Evolutionary conservation across 1,139 yeast genomes (phyloP), one percentile per base, ranked within the genome.

Genomic region (Williopsis jadinii): DNA sequence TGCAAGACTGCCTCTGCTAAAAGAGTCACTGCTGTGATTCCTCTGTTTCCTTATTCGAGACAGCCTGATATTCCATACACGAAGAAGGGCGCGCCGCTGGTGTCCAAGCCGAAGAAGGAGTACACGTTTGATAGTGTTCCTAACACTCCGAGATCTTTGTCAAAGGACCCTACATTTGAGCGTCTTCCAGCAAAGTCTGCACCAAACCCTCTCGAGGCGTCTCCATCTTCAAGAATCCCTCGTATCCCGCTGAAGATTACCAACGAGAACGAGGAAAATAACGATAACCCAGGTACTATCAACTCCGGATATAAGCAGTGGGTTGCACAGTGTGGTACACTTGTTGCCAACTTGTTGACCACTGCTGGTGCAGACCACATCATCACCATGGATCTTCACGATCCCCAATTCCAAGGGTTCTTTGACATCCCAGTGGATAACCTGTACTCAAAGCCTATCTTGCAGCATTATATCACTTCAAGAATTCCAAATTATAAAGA

Each of bases 361-460:
- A 80, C 95, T 4, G 95, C 98, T 0, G 98, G 99, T 30, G 96
- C 97, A 2, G 95, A 94, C 63, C 90, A 95, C 55, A 80, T 92
- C 48, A 88, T 94, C 49, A 92, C 99, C 34, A 87, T 92, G 95
- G 98, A 92, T 62, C 70, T 92, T 56, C 98, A 92, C 59, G 98
- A 97, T 9, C 83, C 95, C 13, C 98, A 92, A 64, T 92, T 92
- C 56, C 98, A 92, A 67, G 98, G 98, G n/a, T 92, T 92, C 60
- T 92, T 92, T 58, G 85, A 85, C 52, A 90, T 87, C 13, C 98
- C 98, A 0, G 98, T 92, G 29, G 98, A 92, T 65, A 92, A 92
- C 63, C 69, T 92, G 54, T 92, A 90, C 56, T 97, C 96, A 28
- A 97, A 92, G 63, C 98, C 97, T 41, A 80, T 86, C 42, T 69